Base-by-base conservation (phyloP, 164 flowering plant genomes). In the Litsea cubeba region DNA sequence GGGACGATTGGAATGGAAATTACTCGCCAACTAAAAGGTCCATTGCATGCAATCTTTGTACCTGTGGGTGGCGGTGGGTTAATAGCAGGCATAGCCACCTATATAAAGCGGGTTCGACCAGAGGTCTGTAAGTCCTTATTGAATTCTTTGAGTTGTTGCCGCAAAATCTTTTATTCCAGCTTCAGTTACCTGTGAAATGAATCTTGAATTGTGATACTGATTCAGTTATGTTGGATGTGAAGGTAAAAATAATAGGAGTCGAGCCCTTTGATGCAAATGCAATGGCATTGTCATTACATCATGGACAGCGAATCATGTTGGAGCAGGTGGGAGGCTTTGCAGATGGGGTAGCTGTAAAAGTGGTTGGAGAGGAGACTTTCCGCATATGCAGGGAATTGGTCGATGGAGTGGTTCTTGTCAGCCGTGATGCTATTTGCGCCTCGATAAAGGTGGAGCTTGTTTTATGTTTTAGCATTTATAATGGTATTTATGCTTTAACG, bases 231-330 rank as follows among this genome's bases (percentile, higher is more conserved):
- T 32, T 32, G 24, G 40, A 69, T 40, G 67, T 63, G 67, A 79
- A 93, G 97, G 93, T 96, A n/a, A 96, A 92, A 76, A 85, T 96
- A 54, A 96, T 96, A 69, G 99, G 99, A 24, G 99, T 96, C 68
- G 99, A 96, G 76, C 99, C 99, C 17, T 79, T 80, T 75, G 99
- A 96, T 91, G 98, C 99, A 67, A 96, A 96, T 89, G 97, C 99
- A 32, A 90, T 96, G 99, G 99, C 99, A 49, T 75, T 96, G 77
- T 96, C 99, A 8, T 79, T 96, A 50, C 87, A 92, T 85, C 97
- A 89, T 83, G 97, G 94, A 51, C 80, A 89, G 74, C 86, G 99
- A 81, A 82, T 96, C 49, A 77, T 87, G 79, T 79, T 96, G 79
- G 95, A 96, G 72, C 88, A 91, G 78, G 98, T 92, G 32, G 99